Base-by-base conservation (phyloP, 176 grass and related monocot species). In the Musa troglodytarum region DNA sequence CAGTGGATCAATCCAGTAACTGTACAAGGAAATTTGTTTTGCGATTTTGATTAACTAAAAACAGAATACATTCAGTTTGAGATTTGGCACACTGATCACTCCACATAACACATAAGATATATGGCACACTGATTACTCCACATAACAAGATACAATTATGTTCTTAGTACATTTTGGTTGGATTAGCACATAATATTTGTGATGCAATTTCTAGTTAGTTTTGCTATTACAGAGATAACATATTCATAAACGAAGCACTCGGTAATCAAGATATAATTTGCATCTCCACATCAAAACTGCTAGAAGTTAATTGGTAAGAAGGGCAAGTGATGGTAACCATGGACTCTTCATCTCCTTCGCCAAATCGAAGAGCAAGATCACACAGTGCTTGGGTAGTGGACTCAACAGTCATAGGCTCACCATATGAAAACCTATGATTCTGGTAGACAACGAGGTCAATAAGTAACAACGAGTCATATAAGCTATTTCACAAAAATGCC, bases 341-440 rank as follows among this genome's bases (percentile, higher is more conserved):
- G 52, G 84, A 86, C 52, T 99, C 96, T 84, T 95, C 96, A 68
- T 99, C 96, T 84, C 96, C 95, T 94, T 99, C 88, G 0, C 95
- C 95, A 77, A 99, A 99, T 24, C 91, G 90, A 49, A 99, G 79
- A 81, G 95, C 95, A 28, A 99, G 82, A 76, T 99, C 95, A 74
- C 95, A 99, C 50, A 99, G 84, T 91, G 95, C 91, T 89, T 99
- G 95, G 50, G 95, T 99, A 59, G 88, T 82, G 53, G 95, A 99
- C 70, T 94, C 95, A 68, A 99, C 80, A 21, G 90, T 99, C 95
- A 99, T 99, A 75, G 90, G 84, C 65, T 89, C 90, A 69, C 95
- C 95, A 92, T 99, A 99, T n/a, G 95, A 99, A 79, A 99, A 99
- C 71, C 95, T 89, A 83, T 99, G 95, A 79, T 94, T 99, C 95